Evolutionary conservation across 202 grass and related monocot genomes (phyloP).

Genomic region (Schoenoplectus tabernaemontani): DNA sequence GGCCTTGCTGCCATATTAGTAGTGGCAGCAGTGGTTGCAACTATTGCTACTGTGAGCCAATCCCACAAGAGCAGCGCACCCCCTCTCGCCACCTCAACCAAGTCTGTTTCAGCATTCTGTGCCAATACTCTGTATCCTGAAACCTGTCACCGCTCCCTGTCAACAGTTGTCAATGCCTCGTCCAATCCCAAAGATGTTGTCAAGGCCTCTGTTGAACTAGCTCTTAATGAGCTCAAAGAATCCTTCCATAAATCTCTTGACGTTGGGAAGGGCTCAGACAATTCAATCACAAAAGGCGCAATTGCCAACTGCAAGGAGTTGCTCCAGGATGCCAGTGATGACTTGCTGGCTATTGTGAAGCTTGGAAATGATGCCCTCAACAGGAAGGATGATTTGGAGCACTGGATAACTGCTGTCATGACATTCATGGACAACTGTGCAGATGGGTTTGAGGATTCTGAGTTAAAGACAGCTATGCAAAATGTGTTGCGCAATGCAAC

Average conservation of each 20-base stretch:
- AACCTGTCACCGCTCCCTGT: conserved; percentile 54
- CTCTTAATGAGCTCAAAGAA: conserved; percentile 35
- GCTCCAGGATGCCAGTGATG: conserved; percentile 37
- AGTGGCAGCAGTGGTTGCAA: conserved; percentile 51
- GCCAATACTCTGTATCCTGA: conserved; percentile 46
- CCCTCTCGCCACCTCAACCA: conserved; percentile 29
- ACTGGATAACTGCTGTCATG: conserved; percentile 70
- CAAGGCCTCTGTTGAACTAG: conserved; percentile 32
- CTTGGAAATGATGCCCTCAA: conserved; percentile 44
- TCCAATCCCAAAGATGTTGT: conserved; percentile 37
- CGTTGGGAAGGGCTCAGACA: conserved; percentile 26
- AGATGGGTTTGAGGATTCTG: conserved; percentile 60
- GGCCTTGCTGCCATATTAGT: conserved; percentile 47
- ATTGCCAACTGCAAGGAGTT: conserved; percentile 63
- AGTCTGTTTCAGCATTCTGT: conserved; percentile 30
- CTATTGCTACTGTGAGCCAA: conserved; percentile 40
- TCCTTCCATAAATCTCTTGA: conserved; percentile 25
- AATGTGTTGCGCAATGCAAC: conserved; percentile 56
- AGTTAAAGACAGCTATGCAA: conserved; percentile 52
- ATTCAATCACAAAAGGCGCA: conserved; percentile 32
- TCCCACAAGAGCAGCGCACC: conserved; percentile 11
- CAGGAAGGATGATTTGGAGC: conserved; percentile 54
- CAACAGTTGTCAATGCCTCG: conserved; percentile 35
- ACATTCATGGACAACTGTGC: conserved; percentile 67
- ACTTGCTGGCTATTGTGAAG: conserved; percentile 40